Evolutionary conservation across 2,329 filamentous ascomycete species (phyloP).

Genomic region (Colletotrichum nymphaeae): DNA sequence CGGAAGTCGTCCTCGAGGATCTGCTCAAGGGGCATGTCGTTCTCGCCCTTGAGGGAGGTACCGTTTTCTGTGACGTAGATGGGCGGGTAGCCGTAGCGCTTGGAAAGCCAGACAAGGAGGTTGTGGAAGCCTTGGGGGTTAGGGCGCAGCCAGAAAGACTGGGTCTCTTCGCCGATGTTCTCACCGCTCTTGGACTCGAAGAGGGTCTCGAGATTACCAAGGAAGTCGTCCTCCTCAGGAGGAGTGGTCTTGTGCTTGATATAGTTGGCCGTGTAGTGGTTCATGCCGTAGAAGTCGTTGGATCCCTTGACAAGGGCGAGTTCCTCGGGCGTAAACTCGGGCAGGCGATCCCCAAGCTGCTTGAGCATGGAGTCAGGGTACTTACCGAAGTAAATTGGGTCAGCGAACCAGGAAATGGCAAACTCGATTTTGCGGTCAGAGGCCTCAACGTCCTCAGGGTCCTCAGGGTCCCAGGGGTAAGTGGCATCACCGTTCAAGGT

Average conservation of each 20-base stretch:
- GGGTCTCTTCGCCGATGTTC: constrained; percentile 83
- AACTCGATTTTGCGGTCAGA: constrained; percentile 87
- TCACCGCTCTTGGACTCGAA: constrained; percentile 78
- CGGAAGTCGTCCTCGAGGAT: constrained; percentile 87
- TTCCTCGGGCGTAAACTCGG: constrained; percentile 79
- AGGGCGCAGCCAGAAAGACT: constrained; percentile 84
- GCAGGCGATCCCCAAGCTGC: constrained; percentile 83
- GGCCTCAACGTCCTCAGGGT: constrained; percentile 80
- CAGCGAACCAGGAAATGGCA: constrained; percentile 87
- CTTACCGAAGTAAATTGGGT: constrained; percentile 86
- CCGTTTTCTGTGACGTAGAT: constrained; percentile 94
- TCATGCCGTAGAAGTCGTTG: constrained; percentile 96
- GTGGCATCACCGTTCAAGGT: constrained; percentile 88
- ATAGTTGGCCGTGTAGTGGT: constrained; percentile 92
- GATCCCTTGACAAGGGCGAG: constrained; percentile 80
- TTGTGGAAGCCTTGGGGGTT: constrained; percentile 81
- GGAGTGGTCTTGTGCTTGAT: constrained; percentile 77
- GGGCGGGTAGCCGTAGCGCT: constrained; percentile 79
- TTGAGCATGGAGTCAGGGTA: constrained; percentile 87
- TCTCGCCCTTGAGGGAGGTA: constrained; percentile 86
- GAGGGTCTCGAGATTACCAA: constrained; percentile 80
- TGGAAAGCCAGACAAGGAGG: constrained; percentile 80
- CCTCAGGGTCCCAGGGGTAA: constrained; percentile 84
- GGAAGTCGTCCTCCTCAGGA: constrained; percentile 73
- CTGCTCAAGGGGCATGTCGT: constrained; percentile 75